Evolutionary conservation across 2,329 filamentous ascomycete species (phyloP).

Genomic region (Lojkania enalia): DNA sequence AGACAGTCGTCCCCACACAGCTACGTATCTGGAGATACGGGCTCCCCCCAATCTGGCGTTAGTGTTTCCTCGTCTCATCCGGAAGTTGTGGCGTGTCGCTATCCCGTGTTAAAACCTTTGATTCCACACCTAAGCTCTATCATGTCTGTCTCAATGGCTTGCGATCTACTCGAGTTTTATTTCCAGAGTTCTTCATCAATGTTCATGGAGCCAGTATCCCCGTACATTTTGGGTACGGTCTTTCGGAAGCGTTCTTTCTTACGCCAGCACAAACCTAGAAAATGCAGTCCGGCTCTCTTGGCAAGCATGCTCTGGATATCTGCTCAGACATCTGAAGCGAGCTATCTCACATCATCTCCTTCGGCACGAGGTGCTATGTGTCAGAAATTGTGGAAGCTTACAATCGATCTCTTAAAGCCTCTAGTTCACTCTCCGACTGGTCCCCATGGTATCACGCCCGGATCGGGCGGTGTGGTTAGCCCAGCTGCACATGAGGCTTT

Average conservation of each 20-base stretch:
- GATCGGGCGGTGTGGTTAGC: conserved; percentile 63
- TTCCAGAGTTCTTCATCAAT: conserved; percentile 87
- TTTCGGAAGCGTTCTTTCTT: conserved; percentile 88
- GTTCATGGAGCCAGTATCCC: conserved; percentile 85
- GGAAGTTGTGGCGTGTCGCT: conserved; percentile 55
- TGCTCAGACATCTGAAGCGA: conserved; percentile 86
- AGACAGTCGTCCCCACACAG: conserved; percentile 40
- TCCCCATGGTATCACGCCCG: conserved; percentile 56
- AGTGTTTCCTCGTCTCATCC: conserved; percentile 40
- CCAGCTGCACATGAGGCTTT: conserved; percentile 78
- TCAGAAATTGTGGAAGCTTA: conserved; percentile 84
- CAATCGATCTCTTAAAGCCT: conserved; percentile 82
- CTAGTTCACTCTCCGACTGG: conserved; percentile 74
- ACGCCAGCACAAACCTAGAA: conserved; percentile 77
- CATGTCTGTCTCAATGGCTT: conserved; percentile 78
- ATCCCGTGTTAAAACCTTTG: conserved; percentile 82
- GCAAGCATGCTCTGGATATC: conserved; percentile 96
- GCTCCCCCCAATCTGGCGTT: conserved; percentile 40
- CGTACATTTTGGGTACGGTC: conserved; percentile 84
- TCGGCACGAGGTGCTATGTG: conserved; percentile 82
- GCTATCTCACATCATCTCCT: conserved; percentile 78
- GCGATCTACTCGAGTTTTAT: conserved; percentile 87
- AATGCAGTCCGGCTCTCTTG: conserved; percentile 80
- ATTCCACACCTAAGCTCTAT: conserved; percentile 79
- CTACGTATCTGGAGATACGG: conserved; percentile 41